A percentile compares a stretch with the other conserved stretches of the same genome.
Conservation (phyloP, 2,329 filamentous ascomycete species). For the Alternaria gansuensis region DNA sequence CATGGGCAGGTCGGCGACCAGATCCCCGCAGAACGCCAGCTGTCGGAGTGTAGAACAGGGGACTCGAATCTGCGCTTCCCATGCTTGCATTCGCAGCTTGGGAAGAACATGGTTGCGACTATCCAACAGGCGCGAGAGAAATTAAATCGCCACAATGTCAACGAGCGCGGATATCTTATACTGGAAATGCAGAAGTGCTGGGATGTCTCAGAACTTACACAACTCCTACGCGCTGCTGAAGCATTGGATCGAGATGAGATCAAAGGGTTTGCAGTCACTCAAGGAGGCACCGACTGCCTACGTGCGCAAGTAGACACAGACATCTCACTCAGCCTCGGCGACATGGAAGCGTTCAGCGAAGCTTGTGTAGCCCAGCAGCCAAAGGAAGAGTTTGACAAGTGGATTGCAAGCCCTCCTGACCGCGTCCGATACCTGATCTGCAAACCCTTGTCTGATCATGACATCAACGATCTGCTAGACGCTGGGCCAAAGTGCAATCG, state of each 20-base stretch:
- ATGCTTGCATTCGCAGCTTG: conserved; percentile 11
- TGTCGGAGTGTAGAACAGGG: not conserved
- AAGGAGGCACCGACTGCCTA: conserved; percentile 5
- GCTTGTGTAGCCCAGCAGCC: not conserved
- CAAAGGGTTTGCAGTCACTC: conserved; percentile 12
- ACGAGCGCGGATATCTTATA: conserved; percentile 16
- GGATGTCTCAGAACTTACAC: conserved; percentile 12
- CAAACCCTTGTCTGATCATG: conserved; percentile 10
- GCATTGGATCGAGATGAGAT: conserved; percentile 3
- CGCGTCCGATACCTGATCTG: conserved; percentile 16
- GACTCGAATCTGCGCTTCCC: conserved; percentile 24
- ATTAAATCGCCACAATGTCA: not conserved
- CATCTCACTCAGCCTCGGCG: not conserved
- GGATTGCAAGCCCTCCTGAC: conserved; percentile 9
- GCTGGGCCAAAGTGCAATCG: conserved; percentile 8
- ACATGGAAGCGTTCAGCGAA: conserved; percentile 10
- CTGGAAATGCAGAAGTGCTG: conserved; percentile 5
- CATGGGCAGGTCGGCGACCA: not conserved
- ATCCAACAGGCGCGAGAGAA: conserved; percentile 5
- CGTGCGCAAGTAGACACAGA: conserved; percentile 8
- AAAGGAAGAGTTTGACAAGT: conserved; percentile 13
- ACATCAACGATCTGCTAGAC: conserved; percentile 15
- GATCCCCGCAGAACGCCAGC: not conserved
- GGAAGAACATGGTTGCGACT: conserved; percentile 13
- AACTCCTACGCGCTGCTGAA: conserved; percentile 5